A percentile compares a stretch with the other conserved stretches of the same genome.
Conservation (phyloP, 2,329 filamentous ascomycete species). For the Microsporum audouinii region DNA sequence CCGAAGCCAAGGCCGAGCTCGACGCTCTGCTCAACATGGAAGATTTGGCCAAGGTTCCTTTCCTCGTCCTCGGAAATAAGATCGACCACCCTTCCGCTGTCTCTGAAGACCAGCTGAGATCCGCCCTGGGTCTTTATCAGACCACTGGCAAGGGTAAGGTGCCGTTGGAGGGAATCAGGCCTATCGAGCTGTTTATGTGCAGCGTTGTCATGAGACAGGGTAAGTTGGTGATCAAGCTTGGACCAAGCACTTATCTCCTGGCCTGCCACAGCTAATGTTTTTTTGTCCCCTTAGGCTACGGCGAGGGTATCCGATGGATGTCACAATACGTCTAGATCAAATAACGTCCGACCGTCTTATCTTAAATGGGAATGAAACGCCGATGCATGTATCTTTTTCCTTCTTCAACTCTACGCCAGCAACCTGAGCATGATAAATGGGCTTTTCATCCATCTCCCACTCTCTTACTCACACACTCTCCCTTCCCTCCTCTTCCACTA, state of each 20-base stretch:
- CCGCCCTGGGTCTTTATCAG: constrained; percentile 87
- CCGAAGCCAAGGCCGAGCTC: constrained; percentile 91
- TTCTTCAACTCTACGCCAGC: background rate
- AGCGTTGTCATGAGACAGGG: constrained; percentile 96
- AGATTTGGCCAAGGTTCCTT: constrained; percentile 88
- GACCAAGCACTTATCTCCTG: background rate
- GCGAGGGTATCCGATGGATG: constrained; percentile 82
- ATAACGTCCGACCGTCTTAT: constrained; percentile 17
- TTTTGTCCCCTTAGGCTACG: constrained; percentile 49
- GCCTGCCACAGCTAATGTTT: too few relatives aligned
- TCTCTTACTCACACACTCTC: background rate
- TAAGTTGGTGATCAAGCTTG: constrained; percentile 29
- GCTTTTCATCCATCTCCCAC: background rate
- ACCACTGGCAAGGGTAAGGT: constrained; percentile 95
- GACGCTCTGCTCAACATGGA: constrained; percentile 95
- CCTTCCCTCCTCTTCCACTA: background rate
- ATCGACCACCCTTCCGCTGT: constrained; percentile 96
- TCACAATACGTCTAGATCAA: constrained; percentile 68
- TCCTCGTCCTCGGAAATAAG: constrained; percentile 96
- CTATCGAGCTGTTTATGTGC: constrained; percentile 98
- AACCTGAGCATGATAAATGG: background rate
- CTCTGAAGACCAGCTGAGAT: constrained; percentile 86
- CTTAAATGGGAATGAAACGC: constrained; percentile 4
- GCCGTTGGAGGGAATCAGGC: constrained; percentile 78
- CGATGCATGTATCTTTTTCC: background rate